Base-by-base conservation (phyloP, 208 protist species). In the Leishmania mexicana region DNA sequence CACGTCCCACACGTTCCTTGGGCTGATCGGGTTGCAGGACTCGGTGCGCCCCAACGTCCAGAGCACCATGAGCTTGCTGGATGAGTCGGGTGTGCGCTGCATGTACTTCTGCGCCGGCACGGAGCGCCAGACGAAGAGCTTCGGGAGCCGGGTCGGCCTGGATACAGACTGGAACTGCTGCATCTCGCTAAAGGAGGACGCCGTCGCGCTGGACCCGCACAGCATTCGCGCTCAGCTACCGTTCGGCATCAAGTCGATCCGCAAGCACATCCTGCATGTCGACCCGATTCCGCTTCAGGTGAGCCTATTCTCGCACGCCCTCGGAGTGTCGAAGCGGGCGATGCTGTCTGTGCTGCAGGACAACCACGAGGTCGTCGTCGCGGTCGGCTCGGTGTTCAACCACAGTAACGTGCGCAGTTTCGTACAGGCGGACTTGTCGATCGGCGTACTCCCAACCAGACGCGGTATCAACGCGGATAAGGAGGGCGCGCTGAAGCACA, bases 121-220 rank as follows among this genome's bases (percentile, higher is more conserved):
- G 73, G 89, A 97, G 77, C 87, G 93, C 57, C 92, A 92, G 58
- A 98, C 96, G 6, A 98, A 97, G 79, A 95, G 95, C 60, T 98
- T 99, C 78, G 97, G 96, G 31, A 89, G 89, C 53, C 93, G 96
- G 31, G 80, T 99, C 0, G 98, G 98, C 13, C 85, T 99, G 13
- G 94, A 98, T 78, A 98, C 96, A 49, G 98, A 99, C 81, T 99
- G 97, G 97, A 99, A 99, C 88, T 98, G 95, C 84, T 99, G 96
- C 83, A 99, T 99, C 53, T 98, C 96, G 2, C 85, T 99, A 17
- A 92, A 96, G 74, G 88, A 94, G 73, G 93, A 93, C 21, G 91
- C 90, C n/a, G 95, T 96, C 5, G 85, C 89, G 67, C 86, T 98
- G 19, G 96, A 97, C 80, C 83, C 84, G 54, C 85, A 93, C 74